Percentiles rank a stretch among this genome's conserved stretches.
phyloP scores from a whole-genome alignment of 805 yeast genomes.

The Lachancea quebecensis region DNA sequence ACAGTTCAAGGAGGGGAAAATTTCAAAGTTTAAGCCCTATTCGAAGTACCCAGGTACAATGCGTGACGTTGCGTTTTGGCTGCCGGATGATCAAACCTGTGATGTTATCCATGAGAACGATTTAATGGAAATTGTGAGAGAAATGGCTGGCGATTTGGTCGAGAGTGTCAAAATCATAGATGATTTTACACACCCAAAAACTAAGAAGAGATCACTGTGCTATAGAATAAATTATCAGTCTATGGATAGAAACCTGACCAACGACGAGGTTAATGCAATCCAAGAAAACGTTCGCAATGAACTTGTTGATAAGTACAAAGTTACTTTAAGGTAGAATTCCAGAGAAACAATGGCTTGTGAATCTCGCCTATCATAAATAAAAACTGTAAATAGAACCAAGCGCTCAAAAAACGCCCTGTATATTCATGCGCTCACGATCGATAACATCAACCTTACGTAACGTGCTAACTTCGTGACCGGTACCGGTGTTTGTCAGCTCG shows the following conservation, averaged over 20 bases:
- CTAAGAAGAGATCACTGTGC: conserved; percentile 70
- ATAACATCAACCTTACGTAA: neutral
- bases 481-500: conserved; percentile 3
- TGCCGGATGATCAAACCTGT: conserved; percentile 38
- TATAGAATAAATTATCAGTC: conserved; percentile 90
- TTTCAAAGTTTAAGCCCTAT: conserved; percentile 74
- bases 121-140: conserved; percentile 86
- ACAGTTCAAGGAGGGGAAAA: conserved; percentile 63
- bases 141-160: conserved; percentile 77
- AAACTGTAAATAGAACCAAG: neutral
- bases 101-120: conserved; percentile 71
- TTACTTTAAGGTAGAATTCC: conserved; percentile 44
- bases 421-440: neutral
- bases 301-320: conserved; percentile 45
- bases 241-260: conserved; percentile 88
- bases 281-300: conserved; percentile 59
- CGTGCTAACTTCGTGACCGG: neutral
- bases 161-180: conserved; percentile 80
- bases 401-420: neutral
- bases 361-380: no score
- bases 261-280: conserved; percentile 70
- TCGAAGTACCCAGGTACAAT: conserved; percentile 83
- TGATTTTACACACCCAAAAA: conserved; percentile 79
- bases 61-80: conserved; percentile 92
- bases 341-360: no score